These are phyloP conservation scores for Bipolaris gigantea DNA, from an alignment of 2,329 filamentous ascomycete species.

Conservation along the genomic window DNA sequence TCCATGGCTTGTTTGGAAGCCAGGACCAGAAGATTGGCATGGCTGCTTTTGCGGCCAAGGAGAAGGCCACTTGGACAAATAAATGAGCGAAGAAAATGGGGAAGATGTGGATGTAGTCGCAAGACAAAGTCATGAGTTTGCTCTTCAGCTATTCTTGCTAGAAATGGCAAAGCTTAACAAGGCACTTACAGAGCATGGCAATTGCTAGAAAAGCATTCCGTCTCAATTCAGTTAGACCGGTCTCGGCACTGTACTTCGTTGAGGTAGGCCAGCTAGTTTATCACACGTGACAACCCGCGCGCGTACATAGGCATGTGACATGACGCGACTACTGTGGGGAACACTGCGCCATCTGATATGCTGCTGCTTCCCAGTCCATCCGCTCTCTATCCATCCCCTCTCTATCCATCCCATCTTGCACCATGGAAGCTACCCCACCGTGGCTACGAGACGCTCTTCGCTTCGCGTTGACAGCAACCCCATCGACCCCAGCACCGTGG, in stretches of 20 bases:
- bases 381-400: not conserved
- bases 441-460: slow-evolving; percentile 31
- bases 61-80: slow-evolving; percentile 87
- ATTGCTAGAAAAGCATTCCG: not conserved
- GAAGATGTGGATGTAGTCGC: not conserved
- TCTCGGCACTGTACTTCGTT: not conserved
- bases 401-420: slow-evolving; percentile 3
- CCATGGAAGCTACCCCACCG: slow-evolving; percentile 11
- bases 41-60: slow-evolving; percentile 94
- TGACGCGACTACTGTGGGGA: slow-evolving; percentile 17
- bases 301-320: slow-evolving; percentile 1
- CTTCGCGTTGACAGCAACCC: slow-evolving; percentile 30
- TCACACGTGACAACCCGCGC: slow-evolving; percentile 14
- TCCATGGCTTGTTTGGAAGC: slow-evolving; percentile 91
- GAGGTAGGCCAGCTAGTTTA: slow-evolving; percentile 10
- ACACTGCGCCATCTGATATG: slow-evolving; percentile 12
- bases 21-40: slow-evolving; percentile 95
- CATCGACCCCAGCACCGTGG: slow-evolving; percentile 26
- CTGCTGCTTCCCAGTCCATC: not conserved
- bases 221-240: slow-evolving; percentile 13
- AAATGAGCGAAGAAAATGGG: slow-evolving; percentile 54
- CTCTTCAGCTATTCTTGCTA: not conserved
- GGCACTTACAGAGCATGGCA: not conserved
- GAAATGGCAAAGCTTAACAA: not conserved
- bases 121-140: not conserved